Evolutionary conservation across 805 yeast species (phyloP), one percentile per base, ranked within the genome.

Genomic region (Candida vartiovaarae): DNA sequence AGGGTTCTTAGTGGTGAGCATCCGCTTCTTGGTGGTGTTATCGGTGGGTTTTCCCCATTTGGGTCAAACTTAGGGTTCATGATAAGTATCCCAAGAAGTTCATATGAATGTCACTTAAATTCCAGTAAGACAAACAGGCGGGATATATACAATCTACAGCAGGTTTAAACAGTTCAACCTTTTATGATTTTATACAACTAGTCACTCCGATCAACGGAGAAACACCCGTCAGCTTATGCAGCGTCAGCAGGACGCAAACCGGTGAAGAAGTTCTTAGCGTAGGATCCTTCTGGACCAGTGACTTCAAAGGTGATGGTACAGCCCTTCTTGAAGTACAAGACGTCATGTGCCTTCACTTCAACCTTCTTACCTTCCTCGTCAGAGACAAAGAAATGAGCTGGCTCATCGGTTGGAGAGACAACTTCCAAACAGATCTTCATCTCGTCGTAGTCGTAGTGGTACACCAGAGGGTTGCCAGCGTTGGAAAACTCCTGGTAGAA

Each of bases 351-450:
- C 37, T 68, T 62, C 40, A 72, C 83, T 44, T 66, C 67, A 40
- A 75, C 80, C 52, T 72, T 69, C 61, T 68, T 66, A 10, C 86
- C 86, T 43, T 79, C 85, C 46, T 80, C 86, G 54, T 82, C 88
- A 43, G 75, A 56, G 51, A 82, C 69, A 44, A 67, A 67, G 69
- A 76, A 80, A 36, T 55, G 51, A 58, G 57, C 59, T 47, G 77
- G 79, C 52, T 86, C 88, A 54, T 75, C 78, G 46, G 78, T 82
- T 62, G 80, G 84, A 25, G 50, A 44, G 44, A 39, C 44, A 34
- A 50, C 53, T 40, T 49, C 52, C 49, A 82, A 68, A 61, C 78
- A 72, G 55, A 82, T 69, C 66, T 82, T 82, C 81, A 77, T 78
- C 67, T 80, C 88, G 59, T 82, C 85, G 64, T 80, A 76, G 56